phyloP scores from a whole-genome alignment of 2,329 filamentous ascomycete genomes.

The Pseudogymnoascus sp. region DNA sequence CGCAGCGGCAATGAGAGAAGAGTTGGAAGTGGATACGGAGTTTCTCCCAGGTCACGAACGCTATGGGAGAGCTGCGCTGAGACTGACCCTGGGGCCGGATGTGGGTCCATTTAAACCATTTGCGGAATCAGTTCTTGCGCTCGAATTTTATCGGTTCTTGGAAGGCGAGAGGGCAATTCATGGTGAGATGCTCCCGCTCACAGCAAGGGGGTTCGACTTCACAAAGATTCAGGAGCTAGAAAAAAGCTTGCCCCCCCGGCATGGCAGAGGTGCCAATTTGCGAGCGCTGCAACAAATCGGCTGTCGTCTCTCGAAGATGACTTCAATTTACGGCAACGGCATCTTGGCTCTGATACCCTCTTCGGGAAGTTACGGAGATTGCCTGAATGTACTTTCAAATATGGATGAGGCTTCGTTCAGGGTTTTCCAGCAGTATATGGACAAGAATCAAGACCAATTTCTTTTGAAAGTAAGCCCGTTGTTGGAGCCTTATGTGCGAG shows the following conservation, averaged over 20 bases:
- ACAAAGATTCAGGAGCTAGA: neutral
- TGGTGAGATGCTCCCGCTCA: neutral
- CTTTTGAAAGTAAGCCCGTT: neutral
- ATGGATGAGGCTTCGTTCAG: neutral
- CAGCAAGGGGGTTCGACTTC: neutral
- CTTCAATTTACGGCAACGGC: neutral
- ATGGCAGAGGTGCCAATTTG: neutral
- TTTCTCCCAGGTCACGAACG: neutral
- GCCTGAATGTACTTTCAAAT: neutral
- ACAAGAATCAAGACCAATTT: neutral
- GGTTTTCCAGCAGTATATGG: neutral
- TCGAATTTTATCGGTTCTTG: neutral
- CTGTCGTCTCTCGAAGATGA: neutral
- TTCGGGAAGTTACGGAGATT: neutral
- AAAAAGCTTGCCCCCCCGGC: neutral
- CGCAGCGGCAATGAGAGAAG: neutral
- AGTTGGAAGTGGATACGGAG: neutral
- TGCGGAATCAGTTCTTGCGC: neutral
- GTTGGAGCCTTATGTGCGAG: neutral
- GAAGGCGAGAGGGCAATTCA: neutral
- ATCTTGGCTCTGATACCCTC: neutral
- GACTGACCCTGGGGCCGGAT: neutral
- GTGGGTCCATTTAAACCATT: neutral
- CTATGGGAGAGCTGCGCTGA: neutral
- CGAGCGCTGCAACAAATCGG: neutral